Base-by-base conservation (phyloP, 805 yeast genomes). In the Kodamaea restingae region DNA sequence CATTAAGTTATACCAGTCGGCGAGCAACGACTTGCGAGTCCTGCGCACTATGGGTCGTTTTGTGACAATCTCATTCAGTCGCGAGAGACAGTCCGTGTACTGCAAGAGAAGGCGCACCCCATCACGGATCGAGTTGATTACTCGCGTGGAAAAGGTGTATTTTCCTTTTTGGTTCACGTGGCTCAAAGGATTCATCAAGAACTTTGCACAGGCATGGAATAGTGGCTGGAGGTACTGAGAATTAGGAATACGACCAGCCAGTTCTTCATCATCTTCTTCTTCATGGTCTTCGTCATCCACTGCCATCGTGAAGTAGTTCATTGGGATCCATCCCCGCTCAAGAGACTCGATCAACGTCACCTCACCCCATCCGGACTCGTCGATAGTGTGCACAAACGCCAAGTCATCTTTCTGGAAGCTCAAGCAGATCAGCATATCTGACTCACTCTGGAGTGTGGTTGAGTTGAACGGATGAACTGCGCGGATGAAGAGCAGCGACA, bases 361-460 rank as follows among this genome's bases (percentile, higher is more conserved):
- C 56, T 85, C 95, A 43, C 90, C 91, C 95, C 95, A 85, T 0
- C 93, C 95, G 15, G 88, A 80, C 39, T 81, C 81, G 56, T 84
- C 93, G 15, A 84, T 76, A 6, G 84, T 75, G 51, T 84, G 88
- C 4, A 85, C 85, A 58, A 84, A 85, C 0, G 87, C 90, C 35
- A 81, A 63, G 49, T 83, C 93, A 45, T 76, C 75, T 45, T 76
- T 77, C 15, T 75, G 74, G 55, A 85, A 85, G 0, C 88, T 80
- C 7, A 85, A 65, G 56, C 95, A 85, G 30, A 84, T 80, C 0
- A 86, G 74, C 5, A 81, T 74, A 54, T 84, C 91, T 18, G 80
- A 76, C 34, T 73, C 73, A 8, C 81, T 70, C 45, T 83, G 84
- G 32, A 84, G 60, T 0, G 84, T 63, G 0, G 73, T 52, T 0